Base-by-base conservation (phyloP, 176 grass and related monocot genomes). In the Themeda triandra region DNA sequence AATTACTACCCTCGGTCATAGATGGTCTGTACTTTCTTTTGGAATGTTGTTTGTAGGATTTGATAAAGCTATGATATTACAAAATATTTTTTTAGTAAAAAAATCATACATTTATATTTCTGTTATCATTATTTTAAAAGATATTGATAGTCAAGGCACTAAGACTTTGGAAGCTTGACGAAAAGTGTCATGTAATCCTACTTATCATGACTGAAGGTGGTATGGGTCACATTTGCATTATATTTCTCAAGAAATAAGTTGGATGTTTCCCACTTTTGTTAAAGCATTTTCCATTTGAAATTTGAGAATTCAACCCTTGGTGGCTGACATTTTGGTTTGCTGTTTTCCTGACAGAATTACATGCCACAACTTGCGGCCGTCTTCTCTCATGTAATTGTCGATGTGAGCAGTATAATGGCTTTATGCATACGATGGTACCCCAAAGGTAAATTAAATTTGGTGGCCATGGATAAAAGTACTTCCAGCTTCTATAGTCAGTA, bases 341-440 rank as follows among this genome's bases (percentile, higher is more conserved):
- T 80, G 23, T 68, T 82, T 91, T 75, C 42, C 73, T 94, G 66
- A 66, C 88, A 97, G 94, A 97, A 97, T 79, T 94, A 94, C 69
- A 92, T 94, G 94, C 92, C 94, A 70, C 78, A 78, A 70, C 84
- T 97, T 31, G 92, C 94, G 49, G 79, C 84, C 28, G 88, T 94
- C 17, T 97, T 97, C 66, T 64, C 92, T 58, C 92, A 94, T 63
- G 92, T 94, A 80, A 84, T 92, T 64, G 92, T 94, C 25, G 92
- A 94, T 86, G 94, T 97, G 33, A 97, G 94, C 72, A 97, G 94
- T 82, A 78, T 97, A 79, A 94, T 83, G 94, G 94, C 92, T 89
- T 89, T 97, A 66, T 97, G 92, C 69, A 79, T 94, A 46, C 85
- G 92, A 73, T 97, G 90, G 92, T 97, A 92, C 81, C 94, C 90